Conservation (phyloP, 1,284 basidiomycete species). For the Cystobasidiaceae sp. region DNA sequence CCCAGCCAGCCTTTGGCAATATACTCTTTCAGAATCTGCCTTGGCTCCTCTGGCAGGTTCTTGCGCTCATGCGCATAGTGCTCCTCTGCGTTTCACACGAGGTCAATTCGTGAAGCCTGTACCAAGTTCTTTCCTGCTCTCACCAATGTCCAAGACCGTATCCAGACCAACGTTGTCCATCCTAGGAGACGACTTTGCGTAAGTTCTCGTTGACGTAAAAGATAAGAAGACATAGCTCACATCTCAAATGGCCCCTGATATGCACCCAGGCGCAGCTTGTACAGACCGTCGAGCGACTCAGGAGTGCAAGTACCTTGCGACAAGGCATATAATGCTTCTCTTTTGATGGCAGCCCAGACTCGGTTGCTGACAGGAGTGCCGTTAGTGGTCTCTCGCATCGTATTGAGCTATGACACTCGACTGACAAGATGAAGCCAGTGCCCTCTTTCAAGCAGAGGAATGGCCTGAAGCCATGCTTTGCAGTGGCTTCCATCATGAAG, state of each 20-base stretch:
- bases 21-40: constrained; percentile 3
- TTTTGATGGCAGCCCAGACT: constrained; percentile 21
- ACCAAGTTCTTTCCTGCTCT: background rate
- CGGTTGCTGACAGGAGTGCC: constrained; percentile 3
- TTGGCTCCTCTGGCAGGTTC: constrained; percentile 1
- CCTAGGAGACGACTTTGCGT: background rate
- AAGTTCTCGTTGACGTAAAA: background rate
- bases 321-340: constrained; percentile 19
- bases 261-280: background rate
- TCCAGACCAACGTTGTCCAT: constrained; percentile 14
- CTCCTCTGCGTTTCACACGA: background rate
- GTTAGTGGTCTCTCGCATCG: background rate
- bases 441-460: constrained; percentile 7
- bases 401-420: background rate
- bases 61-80: constrained; percentile 9
- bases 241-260: constrained; percentile 14
- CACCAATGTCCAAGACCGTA: constrained; percentile 2
- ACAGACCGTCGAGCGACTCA: background rate
- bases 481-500: constrained; percentile 6
- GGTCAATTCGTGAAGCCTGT: background rate
- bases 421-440: constrained; percentile 23
- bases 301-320: constrained; percentile 12
- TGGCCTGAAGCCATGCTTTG: constrained; percentile 15
- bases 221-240: background rate
- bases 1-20: constrained; percentile 66